phyloP scores from a whole-genome alignment of 495 filamentous ascomycete genomes.

The Penicillium canescens region DNA sequence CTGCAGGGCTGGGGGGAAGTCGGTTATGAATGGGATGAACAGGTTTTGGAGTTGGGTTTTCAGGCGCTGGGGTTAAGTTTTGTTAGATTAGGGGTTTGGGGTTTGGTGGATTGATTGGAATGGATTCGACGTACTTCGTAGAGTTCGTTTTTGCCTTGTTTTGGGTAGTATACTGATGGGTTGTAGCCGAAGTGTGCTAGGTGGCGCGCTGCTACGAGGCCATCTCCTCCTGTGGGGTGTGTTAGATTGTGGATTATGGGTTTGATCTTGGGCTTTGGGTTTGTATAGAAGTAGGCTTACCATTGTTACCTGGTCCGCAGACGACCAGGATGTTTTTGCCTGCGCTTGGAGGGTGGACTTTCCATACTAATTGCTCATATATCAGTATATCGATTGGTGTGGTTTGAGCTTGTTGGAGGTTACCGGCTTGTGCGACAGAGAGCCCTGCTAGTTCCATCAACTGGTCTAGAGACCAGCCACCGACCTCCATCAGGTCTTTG shows the following conservation, averaged over 20 bases:
- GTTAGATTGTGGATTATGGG: slow-evolving; percentile 8
- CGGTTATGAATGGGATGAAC: slow-evolving; percentile 78
- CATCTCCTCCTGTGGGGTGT: slow-evolving; percentile 72
- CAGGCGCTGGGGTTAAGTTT: slow-evolving; percentile 58
- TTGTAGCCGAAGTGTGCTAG: slow-evolving; percentile 92
- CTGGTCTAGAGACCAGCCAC: slow-evolving; percentile 93
- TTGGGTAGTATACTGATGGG: slow-evolving; percentile 91
- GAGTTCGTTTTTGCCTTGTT: slow-evolving; percentile 82
- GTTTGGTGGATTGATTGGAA: neutral
- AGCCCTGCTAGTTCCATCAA: slow-evolving; percentile 96
- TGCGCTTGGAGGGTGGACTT: slow-evolving; percentile 69
- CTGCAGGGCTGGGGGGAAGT: slow-evolving; percentile 67
- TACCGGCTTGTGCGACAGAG: slow-evolving; percentile 90
- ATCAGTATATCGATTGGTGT: neutral
- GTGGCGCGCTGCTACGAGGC: slow-evolving; percentile 91
- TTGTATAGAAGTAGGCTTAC: slow-evolving; percentile 42
- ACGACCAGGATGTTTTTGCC: slow-evolving; percentile 80
- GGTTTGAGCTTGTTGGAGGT: slow-evolving; percentile 1
- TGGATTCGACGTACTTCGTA: slow-evolving; percentile 60
- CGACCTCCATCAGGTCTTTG: slow-evolving; percentile 88
- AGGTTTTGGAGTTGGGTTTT: slow-evolving; percentile 80
- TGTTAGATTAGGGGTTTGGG: neutral
- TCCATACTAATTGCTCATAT: slow-evolving; percentile 18
- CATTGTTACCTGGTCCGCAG: slow-evolving; percentile 94
- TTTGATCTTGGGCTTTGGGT: neutral